Base-by-base conservation (phyloP, 2,329 filamentous ascomycete species). In the Talaromyces sp. region DNA sequence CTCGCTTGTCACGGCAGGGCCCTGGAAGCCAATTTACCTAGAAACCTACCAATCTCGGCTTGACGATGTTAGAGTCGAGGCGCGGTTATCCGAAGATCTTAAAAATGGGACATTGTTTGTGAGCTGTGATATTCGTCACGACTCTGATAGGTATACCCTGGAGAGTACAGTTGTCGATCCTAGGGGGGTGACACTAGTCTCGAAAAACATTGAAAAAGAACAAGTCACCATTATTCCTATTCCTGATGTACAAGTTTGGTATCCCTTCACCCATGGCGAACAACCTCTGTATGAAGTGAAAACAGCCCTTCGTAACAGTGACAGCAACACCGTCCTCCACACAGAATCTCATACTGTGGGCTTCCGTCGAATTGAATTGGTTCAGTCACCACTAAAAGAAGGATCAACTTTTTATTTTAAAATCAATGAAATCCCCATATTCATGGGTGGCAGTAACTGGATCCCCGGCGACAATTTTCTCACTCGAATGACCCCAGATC, bases 1-100 rank as follows among this genome's bases (percentile, higher is more conserved):
- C 0, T 79, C 86, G 8, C 66, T 88, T 56, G 80, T 86, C 70
- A 86, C 85, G 0, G 81, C 80, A 11, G 86, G 86, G 0, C 84
- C 85, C 2, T 92, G 89, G 88, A 46, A 58, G 41, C 56, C 56
- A 27, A 52, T 52, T 27, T 52, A 52, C 9, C 49, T 52, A 10
- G 49, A 52, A 29, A 52, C 49, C 14, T 52, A 52, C 9, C 24
- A 29, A 29, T 26, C 49, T 29, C 49, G 49, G 31, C 49, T 52
- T 52, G 49, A 52, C 26, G 24, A 52, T 52, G 49, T 52, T 27
- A 27, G 49, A 52, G 49, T 52, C 26, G 49, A 52, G 14, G 26
- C 49, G 7, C 49, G 49, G 17, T n/a, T 52, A 29, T 52, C 49
- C 4, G 49, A 29, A 29, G 49, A 52, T 29, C 49, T 52, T 10